A percentile compares a stretch with the other conserved stretches of the same genome.
Conservation (phyloP, 345 rosid species). For the Mercurialis annua region DNA sequence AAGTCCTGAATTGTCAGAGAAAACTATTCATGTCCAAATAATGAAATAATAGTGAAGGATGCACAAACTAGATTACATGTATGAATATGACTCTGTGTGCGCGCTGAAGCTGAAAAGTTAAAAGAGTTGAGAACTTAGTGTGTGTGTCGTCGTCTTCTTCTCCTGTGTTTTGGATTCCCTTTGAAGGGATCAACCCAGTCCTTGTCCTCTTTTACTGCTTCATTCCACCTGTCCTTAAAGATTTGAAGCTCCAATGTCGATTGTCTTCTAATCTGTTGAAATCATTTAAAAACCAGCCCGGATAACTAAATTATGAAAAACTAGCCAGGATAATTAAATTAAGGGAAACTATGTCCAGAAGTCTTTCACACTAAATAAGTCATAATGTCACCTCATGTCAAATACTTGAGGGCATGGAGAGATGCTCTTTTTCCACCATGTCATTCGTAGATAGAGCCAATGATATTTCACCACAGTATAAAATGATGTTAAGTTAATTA, state of each 20-base stretch:
- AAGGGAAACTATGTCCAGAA: background rate
- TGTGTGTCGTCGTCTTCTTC: constrained; percentile 19
- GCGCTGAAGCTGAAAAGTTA: constrained; percentile 10
- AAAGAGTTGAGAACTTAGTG: constrained; percentile 6
- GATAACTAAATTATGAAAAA: background rate
- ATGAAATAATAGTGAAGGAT: constrained; percentile 35
- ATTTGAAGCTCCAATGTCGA: constrained; percentile 79
- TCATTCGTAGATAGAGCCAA: too few relatives aligned
- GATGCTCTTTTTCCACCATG: too few relatives aligned
- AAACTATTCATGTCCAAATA: constrained; percentile 21
- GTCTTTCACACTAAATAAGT: background rate
- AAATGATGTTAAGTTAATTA: too few relatives aligned
- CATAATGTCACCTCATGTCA: background rate
- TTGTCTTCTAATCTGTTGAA: constrained; percentile 77
- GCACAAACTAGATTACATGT: constrained; percentile 26
- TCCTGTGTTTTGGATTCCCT: constrained; percentile 25
- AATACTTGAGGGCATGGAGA: too few relatives aligned
- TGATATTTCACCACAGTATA: too few relatives aligned
- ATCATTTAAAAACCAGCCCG: background rate
- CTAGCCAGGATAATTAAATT: background rate
- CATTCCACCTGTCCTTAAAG: constrained; percentile 74
- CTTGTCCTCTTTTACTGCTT: constrained; percentile 62
- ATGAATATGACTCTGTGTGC: constrained; percentile 15
- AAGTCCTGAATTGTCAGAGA: background rate
- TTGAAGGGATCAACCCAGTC: constrained; percentile 67